Percentiles rank a stretch among this genome's conserved stretches.
Evolutionary conservation across 352 stramenopile genomes (phyloP).

Genomic region (Thalassiosira livingstoniorum): DNA sequence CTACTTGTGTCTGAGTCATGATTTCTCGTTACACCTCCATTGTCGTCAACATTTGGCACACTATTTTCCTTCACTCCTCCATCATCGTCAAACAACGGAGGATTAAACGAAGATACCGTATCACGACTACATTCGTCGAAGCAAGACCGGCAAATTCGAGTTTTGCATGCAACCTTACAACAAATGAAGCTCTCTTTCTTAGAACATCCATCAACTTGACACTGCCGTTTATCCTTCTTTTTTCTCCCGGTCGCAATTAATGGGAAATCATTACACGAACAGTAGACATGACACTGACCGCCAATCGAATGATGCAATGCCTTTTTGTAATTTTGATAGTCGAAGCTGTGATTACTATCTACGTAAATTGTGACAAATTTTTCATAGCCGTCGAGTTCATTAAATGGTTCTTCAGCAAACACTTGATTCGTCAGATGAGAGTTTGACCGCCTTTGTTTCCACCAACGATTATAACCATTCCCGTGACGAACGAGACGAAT

Average conservation of each 20-base stretch:
- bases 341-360: too few species aligned
- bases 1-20: too few species aligned
- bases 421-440: too few species aligned
- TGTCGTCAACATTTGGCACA: too few species aligned
- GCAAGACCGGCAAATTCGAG: conserved; percentile 9
- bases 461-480: conserved; percentile 12
- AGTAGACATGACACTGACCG: conserved; percentile 26
- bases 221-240: conserved; percentile 9
- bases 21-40: too few species aligned
- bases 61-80: too few species aligned
- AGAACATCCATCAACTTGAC: background rate
- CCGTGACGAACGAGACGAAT: conserved; percentile 12
- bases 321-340: conserved; percentile 8
- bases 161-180: conserved; percentile 12
- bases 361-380: too few species aligned
- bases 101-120: too few species aligned
- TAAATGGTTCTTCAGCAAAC: too few species aligned
- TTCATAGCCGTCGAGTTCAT: too few species aligned
- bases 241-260: conserved; percentile 12
- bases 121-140: too few species aligned
- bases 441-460: conserved; percentile 17
- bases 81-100: too few species aligned
- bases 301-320: conserved; percentile 19
- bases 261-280: conserved; percentile 13
- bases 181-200: conserved; percentile 16